A percentile compares a stretch with the other conserved stretches of the same genome.
Evolutionary conservation across 257 asterid genomes (phyloP).

Genomic region (Solanum peruvianum): DNA sequence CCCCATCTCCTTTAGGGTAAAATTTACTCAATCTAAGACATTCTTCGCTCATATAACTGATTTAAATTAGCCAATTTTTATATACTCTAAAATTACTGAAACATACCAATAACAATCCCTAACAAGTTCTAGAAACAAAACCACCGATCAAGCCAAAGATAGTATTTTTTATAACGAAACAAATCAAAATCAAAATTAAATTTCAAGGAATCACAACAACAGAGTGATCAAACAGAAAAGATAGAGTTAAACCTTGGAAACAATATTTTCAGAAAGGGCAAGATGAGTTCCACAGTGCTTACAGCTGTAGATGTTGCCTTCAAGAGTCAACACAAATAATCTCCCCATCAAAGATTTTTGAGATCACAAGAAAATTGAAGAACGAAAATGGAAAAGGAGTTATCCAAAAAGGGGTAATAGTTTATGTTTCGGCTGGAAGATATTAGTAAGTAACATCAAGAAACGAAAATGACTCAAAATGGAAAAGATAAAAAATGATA

Average conservation of each 20-base stretch:
- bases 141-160: not conserved
- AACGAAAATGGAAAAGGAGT: not conserved
- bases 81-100: not conserved
- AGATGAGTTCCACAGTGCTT: constrained; percentile 15
- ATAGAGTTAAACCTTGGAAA: constrained; percentile 2
- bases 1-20: not conserved
- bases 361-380: not conserved
- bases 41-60: not conserved
- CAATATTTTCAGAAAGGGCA: constrained; percentile 1
- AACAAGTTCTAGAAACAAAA: not conserved
- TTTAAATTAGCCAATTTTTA: not conserved
- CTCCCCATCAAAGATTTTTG: constrained; percentile 4
- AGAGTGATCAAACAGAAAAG: not conserved
- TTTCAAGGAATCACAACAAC: not conserved
- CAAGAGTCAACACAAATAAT: constrained; percentile 6
- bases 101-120: not conserved
- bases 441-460: not conserved
- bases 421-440: not conserved
- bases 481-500: too few relatives aligned
- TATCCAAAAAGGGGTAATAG: not conserved
- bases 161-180: not conserved
- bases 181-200: not conserved
- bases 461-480: too few relatives aligned
- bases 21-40: not conserved
- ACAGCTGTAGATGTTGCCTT: constrained; percentile 9